Evolutionary conservation across 441 rosid species (phyloP), one percentile per base, ranked within the genome.

Genomic region (Populus hybrid): DNA sequence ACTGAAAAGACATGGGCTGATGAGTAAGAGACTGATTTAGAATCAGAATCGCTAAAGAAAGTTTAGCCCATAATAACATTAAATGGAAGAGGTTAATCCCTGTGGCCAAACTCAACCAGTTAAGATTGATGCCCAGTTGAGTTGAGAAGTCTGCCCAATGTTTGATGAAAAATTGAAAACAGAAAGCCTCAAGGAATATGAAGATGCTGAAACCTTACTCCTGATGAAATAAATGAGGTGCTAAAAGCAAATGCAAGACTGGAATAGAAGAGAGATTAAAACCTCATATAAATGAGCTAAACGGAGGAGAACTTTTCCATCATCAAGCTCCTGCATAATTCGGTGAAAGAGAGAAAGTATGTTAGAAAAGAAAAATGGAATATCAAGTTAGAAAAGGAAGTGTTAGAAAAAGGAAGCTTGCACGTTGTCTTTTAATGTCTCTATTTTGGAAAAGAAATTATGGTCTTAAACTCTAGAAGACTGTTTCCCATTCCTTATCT

Each of bases 271-370:
- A 73, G 70, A 31, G 40, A 42, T 65, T 12, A 26, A 74, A 75
- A 87, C 92, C 90, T 89, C 86, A 11, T 87, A 87, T 75, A 89
- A 74, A 76, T 89, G 92, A 3, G 90, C 92, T 53, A 89, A 70
- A 42, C 92, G 89, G 18, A 89, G 83, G 59, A 89, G 89, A 69
- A 86, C 82, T 68, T 81, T 82, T 50, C 89, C 82, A 73, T 82
- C 82, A n/a, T 83, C 88, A 64, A 89, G 86, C 78, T 89, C 92
- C 92, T 89, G 80, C 40, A 73, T 31, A 70, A 69, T 74, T 72
- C 38, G 61, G 18, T 24, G 6, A 23, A 79, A 76, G 53, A 21
- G 31, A 76, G 61, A 26, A 18, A 75, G 56, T 45, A 72, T n/a
- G 33, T 63, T 50, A 64, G 50, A 73, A 64, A 64, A 53, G 64